Base-by-base conservation (phyloP, 768 basidiomycete species). In the Termitomyces sp. region DNA sequence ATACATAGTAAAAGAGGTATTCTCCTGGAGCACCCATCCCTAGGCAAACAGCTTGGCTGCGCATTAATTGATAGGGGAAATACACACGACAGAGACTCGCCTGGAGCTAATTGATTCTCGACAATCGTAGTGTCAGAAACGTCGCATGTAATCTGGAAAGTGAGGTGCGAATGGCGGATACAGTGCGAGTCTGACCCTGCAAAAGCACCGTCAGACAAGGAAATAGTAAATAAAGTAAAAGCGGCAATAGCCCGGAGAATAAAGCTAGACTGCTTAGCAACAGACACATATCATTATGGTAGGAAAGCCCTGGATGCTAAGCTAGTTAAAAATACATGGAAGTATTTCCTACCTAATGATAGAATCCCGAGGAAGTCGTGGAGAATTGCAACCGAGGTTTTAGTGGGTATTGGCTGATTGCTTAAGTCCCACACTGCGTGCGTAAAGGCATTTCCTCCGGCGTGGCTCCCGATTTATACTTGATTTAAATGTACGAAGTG, bases 101-200 rank as follows among this genome's bases (percentile, higher is more conserved):
- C 30, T 5, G 30, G 30, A 30, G 30, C 30, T 30, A 30, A 9
- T 5, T 9, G 8, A 3, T 61, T 71, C 0, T 59, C 56, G 19
- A 43, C 54, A 4, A 71, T 70, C 5, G 8, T 69, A 0, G 55
- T 70, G 12, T 63, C 67, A 8, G 69, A 73, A 51, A 59, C 65
- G 0, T 59, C 68, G 0, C 55, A 69, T 55, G 62, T 67, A 1
- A 70, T 70, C 11, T 72, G 68, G 70, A 60, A 54, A 17, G 9
- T 64, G 9, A 30, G 68, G 21, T 68, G 65, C 37, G 58, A 66
- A 34, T 60, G 66, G 58, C 55, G 52, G 15, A 70, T 69, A 28
- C 22, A 12, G 2, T 30, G 56, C 9, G 62, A 60, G 7, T 51
- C 53, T 2, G 42, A 60, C 21, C 42, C 45, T 1, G 30, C 28